phyloP scores from a whole-genome alignment of 495 filamentous ascomycete genomes.

The Saxophila tyrrhenica region DNA sequence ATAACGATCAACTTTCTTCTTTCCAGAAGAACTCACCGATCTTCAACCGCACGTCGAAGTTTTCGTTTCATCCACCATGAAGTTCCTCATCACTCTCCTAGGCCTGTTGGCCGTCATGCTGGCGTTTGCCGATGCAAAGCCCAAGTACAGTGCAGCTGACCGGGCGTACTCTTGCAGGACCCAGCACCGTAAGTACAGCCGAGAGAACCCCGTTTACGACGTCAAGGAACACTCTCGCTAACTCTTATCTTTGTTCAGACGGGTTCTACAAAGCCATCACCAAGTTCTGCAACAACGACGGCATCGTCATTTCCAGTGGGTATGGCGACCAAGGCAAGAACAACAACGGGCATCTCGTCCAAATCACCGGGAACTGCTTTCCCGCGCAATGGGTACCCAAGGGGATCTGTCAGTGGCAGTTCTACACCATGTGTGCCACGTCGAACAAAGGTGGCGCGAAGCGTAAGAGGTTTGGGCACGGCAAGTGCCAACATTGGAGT shows the following conservation, averaged over 20 bases:
- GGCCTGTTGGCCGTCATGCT: not conserved
- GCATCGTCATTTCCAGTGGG: not conserved
- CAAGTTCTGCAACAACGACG: not conserved
- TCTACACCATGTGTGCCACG: not conserved
- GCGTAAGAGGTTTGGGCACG: not conserved
- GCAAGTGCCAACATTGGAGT: not conserved
- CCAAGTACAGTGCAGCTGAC: not conserved
- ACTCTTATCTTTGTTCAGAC: too few relatives aligned
- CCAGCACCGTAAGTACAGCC: too few relatives aligned
- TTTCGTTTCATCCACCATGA: not conserved
- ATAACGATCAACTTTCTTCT: not conserved
- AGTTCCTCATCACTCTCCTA: not conserved
- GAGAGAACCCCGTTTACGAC: too few relatives aligned
- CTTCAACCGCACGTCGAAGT: not conserved
- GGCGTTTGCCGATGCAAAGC: too few relatives aligned
- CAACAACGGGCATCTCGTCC: not conserved
- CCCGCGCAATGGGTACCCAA: not conserved
- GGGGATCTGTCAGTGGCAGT: not conserved
- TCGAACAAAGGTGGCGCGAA: not conserved
- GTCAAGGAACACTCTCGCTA: too few relatives aligned
- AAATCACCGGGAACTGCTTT: not conserved
- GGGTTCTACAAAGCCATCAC: not conserved
- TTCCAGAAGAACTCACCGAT: not conserved
- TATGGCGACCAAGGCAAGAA: not conserved
- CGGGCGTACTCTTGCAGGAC: not conserved